Evolutionary conservation across 2,329 filamentous ascomycete species (phyloP).

Genomic region (Aureobasidium lini): DNA sequence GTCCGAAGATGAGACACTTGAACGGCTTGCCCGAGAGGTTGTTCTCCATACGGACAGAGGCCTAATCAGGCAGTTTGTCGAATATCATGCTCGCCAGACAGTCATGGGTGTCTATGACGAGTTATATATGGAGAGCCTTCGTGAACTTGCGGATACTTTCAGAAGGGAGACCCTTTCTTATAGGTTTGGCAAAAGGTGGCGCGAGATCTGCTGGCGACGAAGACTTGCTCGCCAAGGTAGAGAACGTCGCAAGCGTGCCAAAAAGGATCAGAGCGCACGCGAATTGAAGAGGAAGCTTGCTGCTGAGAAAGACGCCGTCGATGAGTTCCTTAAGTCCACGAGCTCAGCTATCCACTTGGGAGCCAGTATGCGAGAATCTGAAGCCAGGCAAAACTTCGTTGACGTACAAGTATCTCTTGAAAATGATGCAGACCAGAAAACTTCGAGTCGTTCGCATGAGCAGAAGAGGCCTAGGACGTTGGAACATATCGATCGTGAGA

Average conservation of each 20-base stretch:
- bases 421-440: background rate
- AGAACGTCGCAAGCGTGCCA: slow-evolving; percentile 23
- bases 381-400: background rate
- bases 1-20: slow-evolving; percentile 18
- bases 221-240: slow-evolving; percentile 29
- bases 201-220: slow-evolving; percentile 28
- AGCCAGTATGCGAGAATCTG: background rate
- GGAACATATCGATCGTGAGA: slow-evolving; percentile 15
- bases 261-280: slow-evolving; percentile 15
- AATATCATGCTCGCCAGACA: slow-evolving; percentile 30
- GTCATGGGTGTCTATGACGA: slow-evolving; percentile 28
- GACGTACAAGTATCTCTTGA: background rate
- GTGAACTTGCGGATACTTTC: slow-evolving; percentile 25
- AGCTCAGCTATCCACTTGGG: background rate
- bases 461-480: slow-evolving; percentile 26
- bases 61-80: slow-evolving; percentile 39
- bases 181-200: slow-evolving; percentile 33
- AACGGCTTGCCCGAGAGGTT: slow-evolving; percentile 30
- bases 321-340: slow-evolving; percentile 15
- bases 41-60: slow-evolving; percentile 32
- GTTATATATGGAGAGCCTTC: slow-evolving; percentile 25
- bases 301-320: slow-evolving; percentile 19
- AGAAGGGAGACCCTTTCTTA: slow-evolving; percentile 26
- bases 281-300: slow-evolving; percentile 19
- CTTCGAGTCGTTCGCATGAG: background rate